Conservation (phyloP, 306 rosid species). For the Dryas drummondii region DNA sequence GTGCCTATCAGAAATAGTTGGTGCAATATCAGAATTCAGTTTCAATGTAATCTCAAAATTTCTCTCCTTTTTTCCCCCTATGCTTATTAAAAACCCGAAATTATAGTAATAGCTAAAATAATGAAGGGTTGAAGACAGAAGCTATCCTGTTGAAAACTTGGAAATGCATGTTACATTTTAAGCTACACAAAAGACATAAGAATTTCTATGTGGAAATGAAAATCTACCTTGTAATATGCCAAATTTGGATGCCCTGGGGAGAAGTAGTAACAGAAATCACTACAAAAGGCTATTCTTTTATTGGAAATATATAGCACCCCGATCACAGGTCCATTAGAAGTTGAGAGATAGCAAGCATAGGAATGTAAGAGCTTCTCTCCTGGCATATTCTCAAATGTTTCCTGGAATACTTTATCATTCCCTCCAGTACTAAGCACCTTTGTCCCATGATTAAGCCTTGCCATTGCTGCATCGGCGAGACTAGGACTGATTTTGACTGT, state of each 20-base stretch:
- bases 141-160: too few species aligned
- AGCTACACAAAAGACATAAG: background rate
- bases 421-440: conserved; percentile 65
- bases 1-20: too few species aligned
- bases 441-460: conserved; percentile 63
- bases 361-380: conserved; percentile 63
- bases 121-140: too few species aligned
- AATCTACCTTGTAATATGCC: conserved; percentile 57
- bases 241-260: conserved; percentile 42
- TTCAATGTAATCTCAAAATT: too few species aligned
- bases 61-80: too few species aligned
- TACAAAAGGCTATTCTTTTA: conserved; percentile 70
- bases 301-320: conserved; percentile 64
- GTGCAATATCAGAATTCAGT: too few species aligned
- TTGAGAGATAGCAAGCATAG: conserved; percentile 65
- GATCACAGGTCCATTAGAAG: conserved; percentile 58
- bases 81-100: too few species aligned
- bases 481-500: conserved; percentile 56
- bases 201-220: background rate
- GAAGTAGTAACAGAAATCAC: conserved; percentile 51
- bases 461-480: conserved; percentile 67
- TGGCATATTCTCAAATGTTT: conserved; percentile 44
- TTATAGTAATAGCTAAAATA: too few species aligned
- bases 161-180: background rate
- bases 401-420: conserved; percentile 50